Conservation (phyloP, 352 stramenopile species). For the Phytopythium boreale region DNA sequence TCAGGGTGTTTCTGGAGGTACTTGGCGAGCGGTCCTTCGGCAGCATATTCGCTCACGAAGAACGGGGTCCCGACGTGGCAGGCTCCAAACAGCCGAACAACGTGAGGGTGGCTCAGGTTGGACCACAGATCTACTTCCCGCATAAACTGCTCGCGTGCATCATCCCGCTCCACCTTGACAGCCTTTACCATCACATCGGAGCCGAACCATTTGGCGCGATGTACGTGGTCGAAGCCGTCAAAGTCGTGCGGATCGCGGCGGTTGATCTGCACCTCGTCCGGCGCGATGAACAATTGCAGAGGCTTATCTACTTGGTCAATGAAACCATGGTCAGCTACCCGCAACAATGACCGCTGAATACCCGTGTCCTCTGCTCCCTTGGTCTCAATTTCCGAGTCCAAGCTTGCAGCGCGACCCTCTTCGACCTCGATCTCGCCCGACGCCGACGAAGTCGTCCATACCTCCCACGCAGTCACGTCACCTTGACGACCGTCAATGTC, state of each 20-base stretch:
- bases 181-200: slow-evolving; percentile 18
- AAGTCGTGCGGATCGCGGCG: not conserved
- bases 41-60: slow-evolving; percentile 27
- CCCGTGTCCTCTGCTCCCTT: not conserved
- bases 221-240: slow-evolving; percentile 10
- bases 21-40: slow-evolving; percentile 18
- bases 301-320: too few relatives aligned
- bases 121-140: slow-evolving; percentile 38
- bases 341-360: too few relatives aligned
- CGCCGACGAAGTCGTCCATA: too few relatives aligned
- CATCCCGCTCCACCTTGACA: too few relatives aligned
- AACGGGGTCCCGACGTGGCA: slow-evolving; percentile 19
- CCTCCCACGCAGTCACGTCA: too few relatives aligned
- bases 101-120: slow-evolving; percentile 76
- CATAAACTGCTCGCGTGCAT: not conserved
- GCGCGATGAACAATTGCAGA: not conserved
- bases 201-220: slow-evolving; percentile 14
- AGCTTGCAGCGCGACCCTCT: too few relatives aligned
- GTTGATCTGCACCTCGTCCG: not conserved
- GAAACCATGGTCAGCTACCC: too few relatives aligned
- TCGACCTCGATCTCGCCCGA: too few relatives aligned
- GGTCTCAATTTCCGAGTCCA: too few relatives aligned
- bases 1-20: slow-evolving; percentile 16
- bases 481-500: too few relatives aligned
- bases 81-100: slow-evolving; percentile 72